Conservation (phyloP, 1,284 basidiomycete species). For the Ustilago vetiveriae region DNA sequence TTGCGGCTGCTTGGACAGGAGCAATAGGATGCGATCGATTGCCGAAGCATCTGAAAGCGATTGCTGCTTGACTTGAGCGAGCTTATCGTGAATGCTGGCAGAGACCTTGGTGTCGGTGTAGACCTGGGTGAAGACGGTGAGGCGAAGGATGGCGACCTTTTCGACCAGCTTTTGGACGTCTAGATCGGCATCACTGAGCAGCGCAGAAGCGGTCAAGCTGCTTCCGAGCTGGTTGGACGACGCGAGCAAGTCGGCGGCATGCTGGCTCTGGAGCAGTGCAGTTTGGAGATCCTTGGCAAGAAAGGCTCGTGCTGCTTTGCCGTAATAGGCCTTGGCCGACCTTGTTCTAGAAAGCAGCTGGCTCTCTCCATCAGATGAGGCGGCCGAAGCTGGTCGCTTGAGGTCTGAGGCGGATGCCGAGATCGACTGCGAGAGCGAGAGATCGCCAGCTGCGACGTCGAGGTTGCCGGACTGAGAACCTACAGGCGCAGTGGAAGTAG, state of each 20-base stretch:
- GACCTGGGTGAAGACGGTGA: slow-evolving; percentile 46
- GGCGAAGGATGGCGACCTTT: slow-evolving; percentile 44
- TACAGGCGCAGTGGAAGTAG: slow-evolving; percentile 2
- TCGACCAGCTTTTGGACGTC: slow-evolving; percentile 27
- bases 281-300: slow-evolving; percentile 46
- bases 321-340: slow-evolving; percentile 34
- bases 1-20: slow-evolving; percentile 34
- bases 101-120: slow-evolving; percentile 31
- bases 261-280: slow-evolving; percentile 42
- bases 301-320: slow-evolving; percentile 48
- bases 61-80: slow-evolving; percentile 18
- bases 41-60: slow-evolving; percentile 9
- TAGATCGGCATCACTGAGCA: slow-evolving; percentile 21
- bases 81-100: slow-evolving; percentile 13
- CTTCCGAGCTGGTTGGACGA: slow-evolving; percentile 29
- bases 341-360: slow-evolving; percentile 35
- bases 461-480: slow-evolving; percentile 5
- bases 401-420: slow-evolving; percentile 37
- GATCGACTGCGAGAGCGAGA: slow-evolving; percentile 42
- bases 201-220: slow-evolving; percentile 29
- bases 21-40: slow-evolving; percentile 23
- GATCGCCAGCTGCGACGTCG: slow-evolving; percentile 3
- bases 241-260: slow-evolving; percentile 26
- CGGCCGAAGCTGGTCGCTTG: slow-evolving; percentile 37
- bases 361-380: slow-evolving; percentile 24